Evolutionary conservation across 306 rosid species (phyloP), one percentile per base, ranked within the genome.

Genomic region (Vigna radiata): DNA sequence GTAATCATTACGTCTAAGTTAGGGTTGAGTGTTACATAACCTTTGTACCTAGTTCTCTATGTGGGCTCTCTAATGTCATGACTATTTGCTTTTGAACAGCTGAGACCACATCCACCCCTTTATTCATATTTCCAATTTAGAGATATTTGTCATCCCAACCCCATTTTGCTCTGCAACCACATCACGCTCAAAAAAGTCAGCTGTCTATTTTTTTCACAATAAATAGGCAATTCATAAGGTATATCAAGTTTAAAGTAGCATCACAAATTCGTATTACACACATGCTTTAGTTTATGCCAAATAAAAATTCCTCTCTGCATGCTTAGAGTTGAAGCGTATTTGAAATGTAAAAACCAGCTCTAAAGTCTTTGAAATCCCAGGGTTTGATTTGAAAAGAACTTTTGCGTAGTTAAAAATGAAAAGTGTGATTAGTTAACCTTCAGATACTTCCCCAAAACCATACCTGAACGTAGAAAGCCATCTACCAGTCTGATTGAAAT

Each of bases 401-500:
- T 48, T 44, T n/a, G 19, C 72, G 1, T 4, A 10, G 67, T 4
- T 3, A 31, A 8, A 77, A 6, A 68, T 59, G n/a, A 18, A 2
- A 81, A 41, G 52, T 3, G 72, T 29, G 43, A 21, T 21, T 23
- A 17, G 59, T 11, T 66, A 62, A 62, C 25, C 48, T 37, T 78
- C 16, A 23, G 56, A 61, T 84, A 72, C 27, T 54, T 49, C 27
- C 15, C n/a, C 49, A 56, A 83, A 78, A 43, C 39, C 81, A 36
- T 86, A 88, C 98, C 90, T 95, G 89, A 95, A 92, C 50, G 86
- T 31, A 48, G 94, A 78, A 77, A 92, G 47, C 97, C 97, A 95
- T 68, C 90, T 82, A 73, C 96, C 85, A 1, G 96, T 89, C 27
- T 63, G 88, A 82, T 92, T 95, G 37, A 82, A 1, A 60, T 92